These are phyloP conservation scores for Davidsoniella australis DNA, from an alignment of 2,329 filamentous ascomycete species.

Conservation along the genomic window DNA sequence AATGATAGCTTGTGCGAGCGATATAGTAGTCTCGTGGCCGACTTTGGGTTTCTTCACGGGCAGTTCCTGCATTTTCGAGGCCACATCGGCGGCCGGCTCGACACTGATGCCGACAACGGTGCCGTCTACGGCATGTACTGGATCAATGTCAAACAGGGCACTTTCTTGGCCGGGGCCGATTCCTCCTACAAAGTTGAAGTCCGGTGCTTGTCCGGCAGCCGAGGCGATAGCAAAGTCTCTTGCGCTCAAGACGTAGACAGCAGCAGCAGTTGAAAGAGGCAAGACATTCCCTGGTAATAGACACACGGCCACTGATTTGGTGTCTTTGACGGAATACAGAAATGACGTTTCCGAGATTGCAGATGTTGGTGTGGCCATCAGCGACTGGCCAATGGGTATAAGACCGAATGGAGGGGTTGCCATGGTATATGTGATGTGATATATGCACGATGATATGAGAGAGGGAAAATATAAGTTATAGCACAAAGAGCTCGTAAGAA, in stretches of 20 bases:
- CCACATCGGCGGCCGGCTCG: conserved; percentile 58
- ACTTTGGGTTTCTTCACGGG: conserved; percentile 24
- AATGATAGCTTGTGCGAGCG: conserved; percentile 84
- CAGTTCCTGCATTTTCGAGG: conserved; percentile 47
- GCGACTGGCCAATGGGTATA: conserved; percentile 41
- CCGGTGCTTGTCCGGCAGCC: conserved; percentile 27
- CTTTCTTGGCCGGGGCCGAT: conserved; percentile 82
- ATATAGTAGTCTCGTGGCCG: conserved; percentile 33
- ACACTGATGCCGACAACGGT: conserved; percentile 68
- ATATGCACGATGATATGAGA: background rate
- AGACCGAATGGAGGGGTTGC: conserved; percentile 37
- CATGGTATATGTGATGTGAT: conserved; percentile 17
- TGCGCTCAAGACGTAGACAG: conserved; percentile 63
- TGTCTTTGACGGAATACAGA: conserved; percentile 35
- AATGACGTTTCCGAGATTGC: conserved; percentile 36
- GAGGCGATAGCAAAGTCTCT: conserved; percentile 24
- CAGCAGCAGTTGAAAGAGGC: conserved; percentile 61
- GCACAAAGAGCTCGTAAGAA: too few relatives aligned
- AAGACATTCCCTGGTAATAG: conserved; percentile 62
- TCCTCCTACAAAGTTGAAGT: conserved; percentile 75
- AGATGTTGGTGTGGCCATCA: conserved; percentile 37
- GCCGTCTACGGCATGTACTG: conserved; percentile 21
- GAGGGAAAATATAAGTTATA: background rate
- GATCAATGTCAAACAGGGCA: conserved; percentile 64
- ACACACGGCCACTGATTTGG: conserved; percentile 69